Evolutionary conservation across 805 yeast genomes (phyloP).

Genomic region (Cyberlindnera xishuangbannaensis): DNA sequence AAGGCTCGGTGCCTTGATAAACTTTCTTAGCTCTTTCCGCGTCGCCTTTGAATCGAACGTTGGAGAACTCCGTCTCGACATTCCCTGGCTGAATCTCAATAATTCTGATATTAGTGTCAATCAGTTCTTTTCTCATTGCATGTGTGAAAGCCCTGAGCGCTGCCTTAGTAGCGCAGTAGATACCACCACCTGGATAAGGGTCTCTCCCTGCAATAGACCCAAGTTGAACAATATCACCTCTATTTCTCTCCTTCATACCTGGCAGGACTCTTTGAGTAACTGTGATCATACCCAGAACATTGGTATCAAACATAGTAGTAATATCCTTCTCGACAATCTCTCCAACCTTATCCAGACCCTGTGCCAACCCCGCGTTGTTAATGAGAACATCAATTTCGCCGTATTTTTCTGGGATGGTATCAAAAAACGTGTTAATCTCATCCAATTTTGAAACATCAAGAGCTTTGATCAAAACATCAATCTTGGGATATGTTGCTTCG

Average conservation of each 20-base stretch:
- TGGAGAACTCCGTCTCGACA: conserved; percentile 63
- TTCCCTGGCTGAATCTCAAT: conserved; percentile 65
- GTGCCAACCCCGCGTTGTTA: conserved; percentile 76
- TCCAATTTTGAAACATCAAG: conserved; percentile 56
- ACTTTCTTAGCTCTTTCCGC: conserved; percentile 46
- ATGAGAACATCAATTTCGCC: conserved; percentile 57
- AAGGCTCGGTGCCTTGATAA: conserved; percentile 51
- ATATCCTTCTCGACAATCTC: conserved; percentile 59
- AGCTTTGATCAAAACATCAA: conserved; percentile 38
- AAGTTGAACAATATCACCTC: conserved; percentile 67
- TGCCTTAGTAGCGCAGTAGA: conserved; percentile 73
- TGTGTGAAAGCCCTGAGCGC: conserved; percentile 70
- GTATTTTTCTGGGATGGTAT: conserved; percentile 49
- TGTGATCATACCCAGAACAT: conserved; percentile 80
- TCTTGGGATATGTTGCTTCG: conserved; percentile 38
- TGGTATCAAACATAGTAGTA: conserved; percentile 75
- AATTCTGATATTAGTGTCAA: conserved; percentile 60
- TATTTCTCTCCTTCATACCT: conserved; percentile 60
- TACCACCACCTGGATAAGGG: conserved; percentile 74
- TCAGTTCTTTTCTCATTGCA: conserved; percentile 66
- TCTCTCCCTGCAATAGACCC: conserved; percentile 84
- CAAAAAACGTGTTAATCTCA: conserved; percentile 45
- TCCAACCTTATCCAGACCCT: conserved; percentile 77
- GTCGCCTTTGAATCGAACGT: conserved; percentile 57
- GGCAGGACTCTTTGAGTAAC: conserved; percentile 75